Evolutionary conservation across 495 filamentous ascomycete species (phyloP).

Genomic region (Podospora tetraspora): DNA sequence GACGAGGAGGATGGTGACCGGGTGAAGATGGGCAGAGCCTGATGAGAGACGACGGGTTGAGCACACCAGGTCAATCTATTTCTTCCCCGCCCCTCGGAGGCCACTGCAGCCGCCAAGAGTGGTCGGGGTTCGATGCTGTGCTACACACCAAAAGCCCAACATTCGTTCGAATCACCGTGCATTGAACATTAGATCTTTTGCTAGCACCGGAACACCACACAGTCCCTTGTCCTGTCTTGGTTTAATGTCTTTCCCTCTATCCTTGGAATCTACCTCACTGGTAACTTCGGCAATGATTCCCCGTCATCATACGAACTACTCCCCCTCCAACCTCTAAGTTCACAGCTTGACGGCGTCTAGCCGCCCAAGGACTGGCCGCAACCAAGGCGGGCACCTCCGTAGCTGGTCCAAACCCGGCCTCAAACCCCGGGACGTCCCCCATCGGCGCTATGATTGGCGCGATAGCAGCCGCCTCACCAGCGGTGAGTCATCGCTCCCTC

Average conservation of each 20-base stretch:
- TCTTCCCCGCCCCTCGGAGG: too few species aligned
- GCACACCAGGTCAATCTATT: too few species aligned
- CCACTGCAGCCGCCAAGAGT: background rate
- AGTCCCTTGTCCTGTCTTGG: too few species aligned
- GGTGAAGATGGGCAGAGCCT: background rate
- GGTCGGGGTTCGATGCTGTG: background rate
- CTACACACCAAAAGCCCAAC: background rate
- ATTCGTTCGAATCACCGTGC: background rate
- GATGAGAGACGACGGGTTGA: background rate
- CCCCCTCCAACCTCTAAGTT: background rate
- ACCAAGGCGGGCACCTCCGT: background rate
- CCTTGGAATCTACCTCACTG: background rate
- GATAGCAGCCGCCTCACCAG: too few species aligned
- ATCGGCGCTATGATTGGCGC: too few species aligned
- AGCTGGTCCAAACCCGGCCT: too few species aligned
- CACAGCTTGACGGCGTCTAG: background rate
- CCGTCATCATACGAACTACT: background rate
- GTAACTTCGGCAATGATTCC: background rate
- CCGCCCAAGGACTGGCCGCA: background rate
- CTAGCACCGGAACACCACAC: background rate
- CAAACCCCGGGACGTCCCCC: too few species aligned
- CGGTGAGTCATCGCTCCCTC: too few species aligned
- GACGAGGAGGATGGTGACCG: background rate
- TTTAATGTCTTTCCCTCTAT: background rate
- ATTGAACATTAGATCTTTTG: background rate